These are phyloP conservation scores for Phytophthora kernoviae DNA, from an alignment of 352 stramenopile species.

Conservation along the genomic window DNA sequence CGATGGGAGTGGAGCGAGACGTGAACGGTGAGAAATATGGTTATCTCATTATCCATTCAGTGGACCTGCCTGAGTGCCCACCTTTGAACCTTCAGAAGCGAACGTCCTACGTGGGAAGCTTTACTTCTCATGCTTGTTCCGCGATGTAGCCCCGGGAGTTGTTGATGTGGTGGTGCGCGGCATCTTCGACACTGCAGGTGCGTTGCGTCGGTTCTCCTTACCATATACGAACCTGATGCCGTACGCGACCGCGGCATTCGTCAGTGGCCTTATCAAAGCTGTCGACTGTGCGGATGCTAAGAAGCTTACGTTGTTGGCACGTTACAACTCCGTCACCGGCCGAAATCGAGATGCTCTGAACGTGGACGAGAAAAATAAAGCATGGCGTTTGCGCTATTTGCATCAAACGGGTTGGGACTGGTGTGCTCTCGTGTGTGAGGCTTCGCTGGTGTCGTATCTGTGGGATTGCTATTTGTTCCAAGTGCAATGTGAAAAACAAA, in stretches of 20 bases:
- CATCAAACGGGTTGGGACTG: slow-evolving; percentile 20
- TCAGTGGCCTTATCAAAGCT: slow-evolving; percentile 28
- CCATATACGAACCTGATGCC: slow-evolving; percentile 26
- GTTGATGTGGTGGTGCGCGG: slow-evolving; percentile 37
- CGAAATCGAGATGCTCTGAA: slow-evolving; percentile 26
- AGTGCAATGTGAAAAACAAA: slow-evolving; percentile 52
- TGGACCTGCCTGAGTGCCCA: slow-evolving; percentile 38
- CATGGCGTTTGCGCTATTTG: slow-evolving; percentile 30
- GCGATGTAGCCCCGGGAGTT: slow-evolving; percentile 31
- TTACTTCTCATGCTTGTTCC: slow-evolving; percentile 38
- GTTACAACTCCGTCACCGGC: slow-evolving; percentile 22
- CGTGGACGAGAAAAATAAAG: slow-evolving; percentile 16
- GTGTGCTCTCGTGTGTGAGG: slow-evolving; percentile 17
- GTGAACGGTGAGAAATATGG: slow-evolving; percentile 33
- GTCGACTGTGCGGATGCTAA: slow-evolving; percentile 42
- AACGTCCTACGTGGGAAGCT: slow-evolving; percentile 30
- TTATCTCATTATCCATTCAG: slow-evolving; percentile 39
- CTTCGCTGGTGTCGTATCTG: slow-evolving; percentile 42
- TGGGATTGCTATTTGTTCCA: slow-evolving; percentile 35
- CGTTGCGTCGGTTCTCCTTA: slow-evolving; percentile 27
- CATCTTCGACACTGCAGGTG: slow-evolving; percentile 35
- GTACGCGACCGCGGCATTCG: slow-evolving; percentile 34
- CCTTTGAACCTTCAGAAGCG: slow-evolving; percentile 21
- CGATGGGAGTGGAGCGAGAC: slow-evolving; percentile 35
- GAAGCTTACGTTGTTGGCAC: slow-evolving; percentile 42